Base-by-base conservation (phyloP, 2,329 filamentous ascomycete species). In the Lecanicillium sp. region DNA sequence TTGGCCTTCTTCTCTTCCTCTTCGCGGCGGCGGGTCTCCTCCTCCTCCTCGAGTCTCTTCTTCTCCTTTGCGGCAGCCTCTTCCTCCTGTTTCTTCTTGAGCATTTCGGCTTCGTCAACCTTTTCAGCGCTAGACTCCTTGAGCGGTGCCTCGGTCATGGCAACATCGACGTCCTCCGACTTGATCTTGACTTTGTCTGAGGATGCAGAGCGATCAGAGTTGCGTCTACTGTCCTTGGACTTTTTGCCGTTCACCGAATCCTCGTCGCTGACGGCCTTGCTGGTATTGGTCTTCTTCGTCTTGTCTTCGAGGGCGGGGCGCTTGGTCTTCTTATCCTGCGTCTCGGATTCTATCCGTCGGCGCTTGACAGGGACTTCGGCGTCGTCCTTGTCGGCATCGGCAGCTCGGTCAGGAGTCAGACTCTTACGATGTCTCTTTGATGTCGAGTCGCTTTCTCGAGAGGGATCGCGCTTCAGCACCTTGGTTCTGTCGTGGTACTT, bases 401-500 rank as follows among this genome's bases (percentile, higher is more conserved):
- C 74, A n/a, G 69, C 68, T 32, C 62, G 61, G 23, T 81, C 76
- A 2, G 81, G 79, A 1, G 80, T 82, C 42, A 74, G 70, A 54
- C 81, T 84, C 24, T 71, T 69, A 23, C 81, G 72, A 55, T 77
- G 77, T 35, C 81, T 70, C 60, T 84, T 84, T n/a, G 68, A 61
- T 6, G 75, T 65, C 44, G 64, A 67, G 21, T 83, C 79, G 12
- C 72, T 70, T 51, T 84, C 80, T 44, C 72, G 73, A 3, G 78
- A 79, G 52, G 81, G 78, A 52, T 84, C 79, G 49, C 78, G 70
- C 58, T 80, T 83, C 11, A 83, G 61, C 15, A 78, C 75, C 56
- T 82, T 80, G 19, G 79, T 76, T 44, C 78, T 71, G 52, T 82
- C 78, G 48, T 79, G 75, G 48, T 79, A 75, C 50, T 75, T 80